phyloP scores from a whole-genome alignment of 1,139 yeast genomes.

The Geotrichum histeridarum region DNA sequence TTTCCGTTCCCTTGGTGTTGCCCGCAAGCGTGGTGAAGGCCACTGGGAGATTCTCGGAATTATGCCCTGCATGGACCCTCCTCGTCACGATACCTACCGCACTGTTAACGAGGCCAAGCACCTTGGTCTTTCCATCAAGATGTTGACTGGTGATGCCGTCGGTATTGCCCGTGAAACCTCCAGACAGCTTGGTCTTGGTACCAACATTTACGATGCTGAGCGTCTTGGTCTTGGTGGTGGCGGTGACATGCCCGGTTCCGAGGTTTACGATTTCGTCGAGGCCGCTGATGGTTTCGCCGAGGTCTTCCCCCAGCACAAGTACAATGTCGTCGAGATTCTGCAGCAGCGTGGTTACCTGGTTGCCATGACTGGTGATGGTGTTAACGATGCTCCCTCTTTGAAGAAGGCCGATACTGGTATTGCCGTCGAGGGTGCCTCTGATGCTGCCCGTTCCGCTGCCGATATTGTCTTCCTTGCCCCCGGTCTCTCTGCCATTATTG shows the following conservation, averaged over 20 bases:
- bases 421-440: constrained; percentile 78
- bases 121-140: constrained; percentile 63
- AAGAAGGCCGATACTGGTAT: constrained; percentile 79
- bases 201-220: constrained; percentile 68
- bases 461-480: constrained; percentile 77
- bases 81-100: constrained; percentile 67
- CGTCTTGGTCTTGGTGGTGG: constrained; percentile 67
- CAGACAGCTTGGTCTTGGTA: constrained; percentile 65
- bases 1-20: constrained; percentile 70
- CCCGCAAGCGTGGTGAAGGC: constrained; percentile 66
- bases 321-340: constrained; percentile 71
- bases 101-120: constrained; percentile 63
- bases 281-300: constrained; percentile 79
- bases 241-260: constrained; percentile 70
- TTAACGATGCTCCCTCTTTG: constrained; percentile 72
- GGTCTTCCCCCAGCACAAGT: constrained; percentile 78
- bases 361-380: constrained; percentile 84
- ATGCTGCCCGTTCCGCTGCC: constrained; percentile 77
- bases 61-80: constrained; percentile 73
- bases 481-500: constrained; percentile 73
- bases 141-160: constrained; percentile 73
- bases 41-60: constrained; percentile 70
- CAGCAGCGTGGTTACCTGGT: constrained; percentile 73
- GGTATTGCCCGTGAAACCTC: constrained; percentile 71
- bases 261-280: constrained; percentile 71